Evolutionary conservation across 768 basidiomycete species (phyloP), one percentile per base, ranked within the genome.

Genomic region (Pleurotus djamor): DNA sequence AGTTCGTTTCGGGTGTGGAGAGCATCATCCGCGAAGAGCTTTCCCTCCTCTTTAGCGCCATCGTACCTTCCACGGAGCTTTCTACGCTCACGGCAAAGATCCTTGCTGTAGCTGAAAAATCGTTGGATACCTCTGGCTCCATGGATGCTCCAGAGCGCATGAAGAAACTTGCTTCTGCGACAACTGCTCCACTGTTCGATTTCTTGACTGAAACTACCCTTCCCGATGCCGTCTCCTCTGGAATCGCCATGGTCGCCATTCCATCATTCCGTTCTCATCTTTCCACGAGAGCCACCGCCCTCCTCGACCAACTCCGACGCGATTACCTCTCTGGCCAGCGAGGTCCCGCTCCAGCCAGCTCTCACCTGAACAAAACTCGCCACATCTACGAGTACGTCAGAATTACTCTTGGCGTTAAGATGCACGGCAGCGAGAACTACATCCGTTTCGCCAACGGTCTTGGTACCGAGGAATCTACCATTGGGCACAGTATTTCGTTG

Each of bases 381-480:
- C 64, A 73, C 4, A 65, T 93, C 50, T 94, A 94, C 71, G 83
- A 86, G 67, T 94, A 80, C 64, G 77, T 94, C 28, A 80, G 92
- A 33, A 69, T 80, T 34, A 79, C 74, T 17, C 75, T 94, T 16
- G 87, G 84, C 4, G 75, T 94, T 33, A 75, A 74, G 63, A 92
- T 92, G 88, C 86, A 92, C 58, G 91, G 91, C 5, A 68, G 73
- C n/a, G 89, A 90, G 64, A 94, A 94, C 68, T 70, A 83, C 45
- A 67, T 62, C 12, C 66, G 69, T 37, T 83, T 83, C 57, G 67
- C 62, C 1, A 74, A 77, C 52, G 80, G 76, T 1, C 67, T 80
- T 28, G 79, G 80, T 21, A 71, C 72, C 9, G 80, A 80, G 48
- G 79, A 90, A 41, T 77, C 72, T 5, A 88, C 87, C 0, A 74